Percentiles rank a stretch among this genome's conserved stretches.
Conservation (phyloP, 1,284 basidiomycete genomes). For the Schizophyllum amplum region DNA sequence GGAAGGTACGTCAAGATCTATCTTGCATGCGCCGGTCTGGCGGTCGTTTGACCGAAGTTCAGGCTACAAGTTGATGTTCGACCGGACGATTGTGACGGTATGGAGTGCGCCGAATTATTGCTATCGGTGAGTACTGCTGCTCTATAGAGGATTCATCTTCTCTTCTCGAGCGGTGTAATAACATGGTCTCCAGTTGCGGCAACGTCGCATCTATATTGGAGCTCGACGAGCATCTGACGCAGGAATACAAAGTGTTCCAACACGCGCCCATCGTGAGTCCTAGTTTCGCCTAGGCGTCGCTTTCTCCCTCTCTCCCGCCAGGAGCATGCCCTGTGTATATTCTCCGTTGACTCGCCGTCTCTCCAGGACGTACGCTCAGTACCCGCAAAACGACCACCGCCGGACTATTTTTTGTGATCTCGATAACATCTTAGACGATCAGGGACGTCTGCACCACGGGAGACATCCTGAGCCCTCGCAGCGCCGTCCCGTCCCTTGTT, state of each 20-base stretch:
- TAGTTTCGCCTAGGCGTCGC: not conserved
- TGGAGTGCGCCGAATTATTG: constrained; percentile 99
- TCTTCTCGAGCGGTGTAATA: constrained; percentile 1
- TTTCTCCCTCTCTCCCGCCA: not conserved
- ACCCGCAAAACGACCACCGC: constrained; percentile 83
- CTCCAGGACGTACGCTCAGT: constrained; percentile 67
- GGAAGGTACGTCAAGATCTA: constrained; percentile 64
- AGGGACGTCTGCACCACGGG: too few relatives aligned
- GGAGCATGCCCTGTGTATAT: too few relatives aligned
- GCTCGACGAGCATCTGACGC: constrained; percentile 82
- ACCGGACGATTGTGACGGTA: constrained; percentile 92
- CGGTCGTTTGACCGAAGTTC: not conserved
- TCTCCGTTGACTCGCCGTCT: not conserved
- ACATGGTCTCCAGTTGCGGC: constrained; percentile 59
- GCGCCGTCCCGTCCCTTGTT: not conserved
- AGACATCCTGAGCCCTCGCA: not conserved
- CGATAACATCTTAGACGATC: not conserved
- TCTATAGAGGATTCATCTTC: too few relatives aligned
- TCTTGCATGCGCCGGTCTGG: too few relatives aligned
- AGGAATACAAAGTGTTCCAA: constrained; percentile 87
- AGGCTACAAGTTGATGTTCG: constrained; percentile 96
- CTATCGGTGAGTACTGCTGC: too few relatives aligned
- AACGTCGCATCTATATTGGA: constrained; percentile 93
- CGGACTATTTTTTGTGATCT: constrained; percentile 69
- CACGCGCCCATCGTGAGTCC: constrained; percentile 53